Conservation (phyloP, 345 rosid genomes). For the Aurinia saxatilis region DNA sequence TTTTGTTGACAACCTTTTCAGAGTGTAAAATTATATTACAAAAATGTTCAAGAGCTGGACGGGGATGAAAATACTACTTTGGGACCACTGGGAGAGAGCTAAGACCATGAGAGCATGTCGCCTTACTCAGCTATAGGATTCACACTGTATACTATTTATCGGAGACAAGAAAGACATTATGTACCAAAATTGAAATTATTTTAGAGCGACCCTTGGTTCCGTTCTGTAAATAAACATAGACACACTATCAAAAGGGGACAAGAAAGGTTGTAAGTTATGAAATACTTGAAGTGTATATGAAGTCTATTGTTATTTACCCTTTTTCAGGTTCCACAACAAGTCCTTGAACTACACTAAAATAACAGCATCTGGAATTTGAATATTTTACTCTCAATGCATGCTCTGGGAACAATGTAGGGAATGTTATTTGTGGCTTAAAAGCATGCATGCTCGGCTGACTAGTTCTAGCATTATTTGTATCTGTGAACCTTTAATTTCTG, state of each 20-base stretch:
- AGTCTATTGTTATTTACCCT: background rate
- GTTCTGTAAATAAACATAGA: slow-evolving; percentile 15
- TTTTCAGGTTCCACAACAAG: background rate
- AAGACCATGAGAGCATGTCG: background rate
- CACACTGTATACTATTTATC: slow-evolving; percentile 10
- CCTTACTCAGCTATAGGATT: slow-evolving; percentile 11
- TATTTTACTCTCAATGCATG: background rate
- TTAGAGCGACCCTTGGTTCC: background rate
- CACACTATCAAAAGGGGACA: background rate
- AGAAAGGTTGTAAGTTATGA: slow-evolving; percentile 2
- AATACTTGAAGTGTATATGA: slow-evolving; percentile 7
- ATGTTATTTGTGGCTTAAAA: background rate
- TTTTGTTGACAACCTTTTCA: slow-evolving; percentile 28
- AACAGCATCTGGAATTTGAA: background rate
- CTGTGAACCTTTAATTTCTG: background rate
- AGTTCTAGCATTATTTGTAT: background rate
- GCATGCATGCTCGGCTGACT: background rate
- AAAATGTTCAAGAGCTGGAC: slow-evolving; percentile 17
- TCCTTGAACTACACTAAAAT: background rate
- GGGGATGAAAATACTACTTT: background rate
- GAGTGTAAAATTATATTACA: slow-evolving; percentile 62
- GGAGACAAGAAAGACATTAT: slow-evolving; percentile 2
- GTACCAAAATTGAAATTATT: slow-evolving; percentile 6
- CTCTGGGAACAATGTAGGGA: background rate
- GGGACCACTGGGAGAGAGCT: background rate